phyloP scores from a whole-genome alignment of 208 protist species.

The Leishmania martiniquensis region DNA sequence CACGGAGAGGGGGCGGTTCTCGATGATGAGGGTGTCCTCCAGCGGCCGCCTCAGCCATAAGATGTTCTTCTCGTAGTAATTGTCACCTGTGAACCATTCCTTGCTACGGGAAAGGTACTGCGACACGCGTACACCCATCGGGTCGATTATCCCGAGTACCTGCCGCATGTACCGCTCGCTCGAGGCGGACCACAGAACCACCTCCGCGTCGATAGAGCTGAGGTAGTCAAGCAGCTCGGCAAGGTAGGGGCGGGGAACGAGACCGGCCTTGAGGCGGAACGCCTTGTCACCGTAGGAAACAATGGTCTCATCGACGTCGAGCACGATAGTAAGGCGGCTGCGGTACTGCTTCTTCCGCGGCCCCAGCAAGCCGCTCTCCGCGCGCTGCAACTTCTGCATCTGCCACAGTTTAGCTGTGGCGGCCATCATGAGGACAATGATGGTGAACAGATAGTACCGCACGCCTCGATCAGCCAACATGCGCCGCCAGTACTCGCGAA shows the following conservation, averaged over 20 bases:
- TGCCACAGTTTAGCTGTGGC: constrained; percentile 62
- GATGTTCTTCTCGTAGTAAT: constrained; percentile 92
- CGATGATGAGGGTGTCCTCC: constrained; percentile 84
- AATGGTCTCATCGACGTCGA: constrained; percentile 92
- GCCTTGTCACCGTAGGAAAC: constrained; percentile 93
- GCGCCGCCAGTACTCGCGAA: constrained; percentile 76
- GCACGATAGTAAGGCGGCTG: constrained; percentile 83
- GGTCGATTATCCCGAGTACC: constrained; percentile 86
- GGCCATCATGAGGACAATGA: constrained; percentile 54
- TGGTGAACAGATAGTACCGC: constrained; percentile 81
- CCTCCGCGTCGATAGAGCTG: constrained; percentile 82
- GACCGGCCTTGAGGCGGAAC: constrained; percentile 82
- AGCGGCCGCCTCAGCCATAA: constrained; percentile 82
- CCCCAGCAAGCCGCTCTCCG: constrained; percentile 67
- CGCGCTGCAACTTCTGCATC: constrained; percentile 58
- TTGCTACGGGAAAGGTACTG: constrained; percentile 72
- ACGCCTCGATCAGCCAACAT: constrained; percentile 71
- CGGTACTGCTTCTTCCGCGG: constrained; percentile 81
- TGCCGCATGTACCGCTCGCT: constrained; percentile 90
- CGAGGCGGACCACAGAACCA: constrained; percentile 88
- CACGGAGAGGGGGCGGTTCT: constrained; percentile 81
- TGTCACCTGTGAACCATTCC: constrained; percentile 81
- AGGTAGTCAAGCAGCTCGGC: constrained; percentile 91
- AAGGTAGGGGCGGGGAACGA: constrained; percentile 81
- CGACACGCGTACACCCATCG: constrained; percentile 71